A percentile compares a stretch with the other conserved stretches of the same genome.
Evolutionary conservation across 2,329 filamentous ascomycete species (phyloP).

Genomic region (Cercospora nicotianae): DNA sequence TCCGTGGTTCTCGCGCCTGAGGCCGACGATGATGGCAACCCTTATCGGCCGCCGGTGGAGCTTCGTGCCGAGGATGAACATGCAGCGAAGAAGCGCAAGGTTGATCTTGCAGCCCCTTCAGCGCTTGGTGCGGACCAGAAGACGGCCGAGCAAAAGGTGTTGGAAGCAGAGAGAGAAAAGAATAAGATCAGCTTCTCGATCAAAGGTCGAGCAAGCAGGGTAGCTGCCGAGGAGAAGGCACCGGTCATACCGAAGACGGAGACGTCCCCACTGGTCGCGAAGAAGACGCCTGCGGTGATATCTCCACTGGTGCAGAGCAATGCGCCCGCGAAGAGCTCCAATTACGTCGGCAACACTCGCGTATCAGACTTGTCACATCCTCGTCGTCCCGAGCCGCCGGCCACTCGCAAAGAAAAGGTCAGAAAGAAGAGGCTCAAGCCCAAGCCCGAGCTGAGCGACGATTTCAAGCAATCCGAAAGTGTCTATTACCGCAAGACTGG

Average conservation of each 20-base stretch:
- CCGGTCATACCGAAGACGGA: constrained; percentile 28
- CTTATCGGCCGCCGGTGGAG: constrained; percentile 65
- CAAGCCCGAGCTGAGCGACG: constrained; percentile 67
- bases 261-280: constrained; percentile 44
- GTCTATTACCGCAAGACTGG: constrained; percentile 94
- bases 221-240: constrained; percentile 40
- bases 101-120: constrained; percentile 14
- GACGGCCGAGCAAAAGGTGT: constrained; percentile 45
- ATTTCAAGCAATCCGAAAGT: constrained; percentile 77
- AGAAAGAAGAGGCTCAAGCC: constrained; percentile 69
- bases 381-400: constrained; percentile 26
- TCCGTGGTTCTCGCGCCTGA: constrained; percentile 33
- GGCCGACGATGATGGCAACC: constrained; percentile 59
- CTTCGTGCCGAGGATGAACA: constrained; percentile 63
- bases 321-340: constrained; percentile 36
- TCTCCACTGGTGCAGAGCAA: constrained; percentile 34
- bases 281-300: constrained; percentile 47
- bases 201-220: constrained; percentile 66
- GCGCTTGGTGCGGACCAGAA: constrained; percentile 17
- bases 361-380: constrained; percentile 25
- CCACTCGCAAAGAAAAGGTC: constrained; percentile 54
- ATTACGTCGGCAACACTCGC: constrained; percentile 38
- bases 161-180: constrained; percentile 33
- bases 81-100: constrained; percentile 37
- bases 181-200: constrained; percentile 89